These are phyloP conservation scores for Pestalotiopsis sp. DNA, from an alignment of 2,329 filamentous ascomycete species.

Conservation along the genomic window DNA sequence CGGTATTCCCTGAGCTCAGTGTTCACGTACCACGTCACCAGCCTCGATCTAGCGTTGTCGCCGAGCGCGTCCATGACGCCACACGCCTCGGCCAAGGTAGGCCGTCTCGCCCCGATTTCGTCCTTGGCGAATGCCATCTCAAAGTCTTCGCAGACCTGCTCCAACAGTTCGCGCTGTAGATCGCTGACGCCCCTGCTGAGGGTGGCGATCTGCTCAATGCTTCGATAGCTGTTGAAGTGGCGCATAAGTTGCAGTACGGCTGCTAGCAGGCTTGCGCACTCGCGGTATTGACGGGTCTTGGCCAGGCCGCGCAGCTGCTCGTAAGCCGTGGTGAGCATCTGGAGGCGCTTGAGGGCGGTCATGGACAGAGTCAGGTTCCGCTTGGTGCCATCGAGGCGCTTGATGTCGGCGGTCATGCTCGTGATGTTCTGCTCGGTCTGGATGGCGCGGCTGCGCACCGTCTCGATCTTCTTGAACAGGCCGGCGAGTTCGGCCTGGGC, in stretches of 20 bases:
- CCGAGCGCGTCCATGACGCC: slow-evolving; percentile 93
- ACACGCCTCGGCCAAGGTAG: slow-evolving; percentile 82
- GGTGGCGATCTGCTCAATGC: slow-evolving; percentile 96
- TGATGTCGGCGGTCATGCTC: slow-evolving; percentile 98
- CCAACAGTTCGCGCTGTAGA: slow-evolving; percentile 86
- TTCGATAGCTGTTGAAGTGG: slow-evolving; percentile 97
- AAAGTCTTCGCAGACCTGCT: slow-evolving; percentile 99
- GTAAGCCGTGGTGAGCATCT: slow-evolving; percentile 99
- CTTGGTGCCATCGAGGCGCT: slow-evolving; percentile 94
- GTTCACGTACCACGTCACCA: slow-evolving; percentile 98
- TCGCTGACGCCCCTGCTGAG: slow-evolving; percentile 92
- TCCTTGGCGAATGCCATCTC: slow-evolving; percentile 91
- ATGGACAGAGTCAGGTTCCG: slow-evolving; percentile 95
- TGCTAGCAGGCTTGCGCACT: slow-evolving; percentile 91
- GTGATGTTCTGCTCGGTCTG: slow-evolving; percentile 96
- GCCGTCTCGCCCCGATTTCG: slow-evolving; percentile 72
- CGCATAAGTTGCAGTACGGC: slow-evolving; percentile 97
- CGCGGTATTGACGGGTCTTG: slow-evolving; percentile 86
- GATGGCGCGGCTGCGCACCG: slow-evolving; percentile 83
- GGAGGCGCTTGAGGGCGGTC: slow-evolving; percentile 94
- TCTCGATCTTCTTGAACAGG: slow-evolving; percentile 93
- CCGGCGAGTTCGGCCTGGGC: slow-evolving; percentile 88
- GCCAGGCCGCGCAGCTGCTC: slow-evolving; percentile 87
- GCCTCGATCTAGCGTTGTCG: slow-evolving; percentile 77
- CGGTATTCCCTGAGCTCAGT: slow-evolving; percentile 94